A percentile compares a stretch with the other conserved stretches of the same genome.
Conservation (phyloP, 805 yeast genomes). For the Ogataea philodendri region DNA sequence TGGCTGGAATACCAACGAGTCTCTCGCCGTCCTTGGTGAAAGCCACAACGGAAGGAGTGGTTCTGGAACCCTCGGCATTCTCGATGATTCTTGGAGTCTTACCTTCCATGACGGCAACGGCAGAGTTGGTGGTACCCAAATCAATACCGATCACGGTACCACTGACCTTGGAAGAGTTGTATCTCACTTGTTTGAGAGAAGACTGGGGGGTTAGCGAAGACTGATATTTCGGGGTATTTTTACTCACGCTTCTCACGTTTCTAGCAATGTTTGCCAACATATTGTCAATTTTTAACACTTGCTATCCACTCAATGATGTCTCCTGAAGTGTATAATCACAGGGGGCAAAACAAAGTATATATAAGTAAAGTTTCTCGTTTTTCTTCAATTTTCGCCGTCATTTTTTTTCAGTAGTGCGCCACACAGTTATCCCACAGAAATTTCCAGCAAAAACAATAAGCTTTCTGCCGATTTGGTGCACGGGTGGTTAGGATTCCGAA, state of each 20-base stretch:
- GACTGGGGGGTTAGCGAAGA: conserved; percentile 15
- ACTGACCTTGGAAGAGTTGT: conserved; percentile 35
- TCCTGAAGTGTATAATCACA: conserved; percentile 4
- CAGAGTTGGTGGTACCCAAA: conserved; percentile 83
- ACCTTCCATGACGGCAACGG: conserved; percentile 74
- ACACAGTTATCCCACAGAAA: conserved; percentile 12
- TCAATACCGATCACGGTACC: conserved; percentile 73
- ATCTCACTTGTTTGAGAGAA: conserved; percentile 32
- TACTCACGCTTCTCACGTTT: conserved; percentile 34
- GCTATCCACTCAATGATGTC: conserved; percentile 6
- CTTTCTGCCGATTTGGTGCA: conserved; percentile 2
- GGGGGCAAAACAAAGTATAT: conserved; percentile 4
- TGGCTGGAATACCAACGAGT: conserved; percentile 68
- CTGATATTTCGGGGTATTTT: background rate
- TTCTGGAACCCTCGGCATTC: conserved; percentile 74
- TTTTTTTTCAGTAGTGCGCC: conserved; percentile 10
- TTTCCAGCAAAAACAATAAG: conserved; percentile 20
- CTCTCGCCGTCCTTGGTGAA: conserved; percentile 47
- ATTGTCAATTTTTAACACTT: conserved; percentile 12
- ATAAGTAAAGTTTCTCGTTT: conserved; percentile 6
- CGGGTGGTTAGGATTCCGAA: conserved; percentile 9
- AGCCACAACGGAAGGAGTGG: conserved; percentile 80
- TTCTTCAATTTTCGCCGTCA: conserved; percentile 13
- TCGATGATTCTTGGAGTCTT: conserved; percentile 64
- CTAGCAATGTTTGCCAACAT: conserved; percentile 36